Evolutionary conservation across 139 green algal species (phyloP).

Genomic region (Pleodorina starrii): DNA sequence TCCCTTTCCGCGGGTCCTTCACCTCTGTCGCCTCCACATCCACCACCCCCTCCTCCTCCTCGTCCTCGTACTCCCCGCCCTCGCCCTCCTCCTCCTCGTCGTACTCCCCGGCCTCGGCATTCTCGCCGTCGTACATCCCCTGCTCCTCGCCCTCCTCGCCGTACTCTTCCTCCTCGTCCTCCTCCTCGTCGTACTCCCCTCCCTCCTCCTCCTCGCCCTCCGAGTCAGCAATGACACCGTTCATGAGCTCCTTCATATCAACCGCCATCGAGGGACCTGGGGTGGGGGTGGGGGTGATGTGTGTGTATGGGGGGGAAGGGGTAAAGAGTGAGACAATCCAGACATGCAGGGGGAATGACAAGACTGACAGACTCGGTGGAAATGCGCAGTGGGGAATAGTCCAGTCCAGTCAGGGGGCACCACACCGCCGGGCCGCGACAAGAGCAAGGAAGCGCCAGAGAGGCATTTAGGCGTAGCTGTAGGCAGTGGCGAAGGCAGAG

Average conservation of each 20-base stretch:
- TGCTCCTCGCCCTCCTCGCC: background rate
- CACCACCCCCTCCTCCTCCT: background rate
- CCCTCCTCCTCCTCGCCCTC: background rate
- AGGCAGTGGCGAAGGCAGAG: too few species aligned
- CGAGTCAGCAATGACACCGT: background rate
- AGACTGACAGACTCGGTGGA: too few species aligned
- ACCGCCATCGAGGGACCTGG: background rate
- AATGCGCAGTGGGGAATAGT: too few species aligned
- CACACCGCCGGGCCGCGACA: too few species aligned
- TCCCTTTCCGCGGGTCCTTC: background rate
- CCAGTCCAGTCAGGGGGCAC: too few species aligned
- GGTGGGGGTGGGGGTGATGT: background rate
- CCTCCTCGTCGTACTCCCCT: background rate
- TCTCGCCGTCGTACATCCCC: background rate
- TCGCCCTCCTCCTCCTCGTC: background rate
- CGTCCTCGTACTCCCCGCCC: background rate
- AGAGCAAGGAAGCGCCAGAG: too few species aligned
- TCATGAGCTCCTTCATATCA: background rate
- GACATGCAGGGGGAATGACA: too few species aligned
- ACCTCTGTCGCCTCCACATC: constrained; percentile 25
- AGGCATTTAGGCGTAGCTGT: too few species aligned
- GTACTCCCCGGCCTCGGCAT: too few species aligned
- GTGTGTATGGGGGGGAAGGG: too few species aligned
- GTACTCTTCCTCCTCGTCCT: background rate
- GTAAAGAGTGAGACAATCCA: too few species aligned